Conservation (phyloP, 176 grass and related monocot genomes). For the Secale cereale region DNA sequence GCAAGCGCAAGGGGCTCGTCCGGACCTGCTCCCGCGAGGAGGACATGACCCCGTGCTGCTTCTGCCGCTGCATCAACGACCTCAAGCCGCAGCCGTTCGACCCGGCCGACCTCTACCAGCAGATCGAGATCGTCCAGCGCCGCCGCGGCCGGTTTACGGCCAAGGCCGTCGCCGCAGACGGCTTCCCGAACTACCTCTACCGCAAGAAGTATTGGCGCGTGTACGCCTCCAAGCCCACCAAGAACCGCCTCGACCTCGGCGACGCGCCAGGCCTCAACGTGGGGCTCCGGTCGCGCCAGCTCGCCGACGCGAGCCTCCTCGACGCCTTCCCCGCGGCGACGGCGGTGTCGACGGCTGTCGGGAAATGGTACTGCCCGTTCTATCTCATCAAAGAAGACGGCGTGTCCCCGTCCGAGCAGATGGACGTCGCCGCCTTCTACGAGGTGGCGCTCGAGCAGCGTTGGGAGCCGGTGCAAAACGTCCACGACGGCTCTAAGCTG, state of each 20-base stretch:
- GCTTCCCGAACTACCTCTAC: background rate
- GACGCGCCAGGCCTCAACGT: background rate
- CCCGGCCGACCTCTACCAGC: background rate
- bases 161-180: background rate
- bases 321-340: background rate
- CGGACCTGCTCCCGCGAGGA: background rate
- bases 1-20: background rate
- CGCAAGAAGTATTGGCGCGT: background rate
- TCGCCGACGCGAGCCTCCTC: background rate
- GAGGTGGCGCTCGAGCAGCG: background rate
- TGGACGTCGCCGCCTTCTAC: background rate
- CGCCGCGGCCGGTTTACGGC: background rate
- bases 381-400: background rate
- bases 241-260: background rate
- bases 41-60: background rate
- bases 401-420: background rate
- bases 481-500: background rate
- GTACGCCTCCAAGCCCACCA: conserved; percentile 4
- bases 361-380: conserved; percentile 5
- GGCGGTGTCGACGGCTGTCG: background rate
- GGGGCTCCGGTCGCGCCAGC: background rate
- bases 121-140: background rate
- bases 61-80: background rate
- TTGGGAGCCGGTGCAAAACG: background rate
- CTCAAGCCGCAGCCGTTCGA: background rate